phyloP scores from a whole-genome alignment of 2,329 filamentous ascomycete species.

The Aspergillus pseudoviridinutans region DNA sequence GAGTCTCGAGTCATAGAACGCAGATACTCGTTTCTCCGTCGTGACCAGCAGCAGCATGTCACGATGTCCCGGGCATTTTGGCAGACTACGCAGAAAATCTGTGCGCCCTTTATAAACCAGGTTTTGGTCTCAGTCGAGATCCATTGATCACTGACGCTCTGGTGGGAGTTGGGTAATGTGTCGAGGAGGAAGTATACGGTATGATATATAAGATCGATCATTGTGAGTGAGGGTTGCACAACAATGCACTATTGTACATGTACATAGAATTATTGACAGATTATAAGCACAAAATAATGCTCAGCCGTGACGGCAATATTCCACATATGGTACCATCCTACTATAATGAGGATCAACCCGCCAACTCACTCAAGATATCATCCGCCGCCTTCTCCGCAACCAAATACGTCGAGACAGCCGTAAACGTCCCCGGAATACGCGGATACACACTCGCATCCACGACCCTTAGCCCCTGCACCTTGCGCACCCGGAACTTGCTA shows the following conservation, averaged over 20 bases:
- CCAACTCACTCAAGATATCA: constrained; percentile 41
- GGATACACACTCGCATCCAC: constrained; percentile 61
- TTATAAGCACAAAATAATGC: not conserved
- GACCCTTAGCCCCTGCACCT: constrained; percentile 54
- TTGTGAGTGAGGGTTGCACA: not conserved
- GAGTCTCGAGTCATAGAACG: not conserved
- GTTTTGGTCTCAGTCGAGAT: not conserved
- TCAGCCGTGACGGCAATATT: not conserved
- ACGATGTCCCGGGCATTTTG: not conserved
- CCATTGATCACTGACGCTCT: not conserved
- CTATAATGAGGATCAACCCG: not conserved
- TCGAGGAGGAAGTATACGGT: not conserved
- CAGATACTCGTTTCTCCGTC: not conserved
- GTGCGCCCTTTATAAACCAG: too few species aligned
- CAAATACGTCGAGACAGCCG: constrained; percentile 52
- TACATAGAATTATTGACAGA: not conserved
- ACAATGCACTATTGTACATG: not conserved
- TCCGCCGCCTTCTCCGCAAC: constrained; percentile 60
- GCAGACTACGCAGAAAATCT: not conserved
- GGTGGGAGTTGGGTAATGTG: not conserved
- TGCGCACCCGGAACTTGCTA: constrained; percentile 54
- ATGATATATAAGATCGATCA: not conserved
- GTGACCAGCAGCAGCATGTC: not conserved
- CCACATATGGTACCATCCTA: not conserved
- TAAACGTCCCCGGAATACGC: constrained; percentile 53